Conservation (phyloP, 192 early-diverging fungal genomes). For the Coemansia asiatica region DNA sequence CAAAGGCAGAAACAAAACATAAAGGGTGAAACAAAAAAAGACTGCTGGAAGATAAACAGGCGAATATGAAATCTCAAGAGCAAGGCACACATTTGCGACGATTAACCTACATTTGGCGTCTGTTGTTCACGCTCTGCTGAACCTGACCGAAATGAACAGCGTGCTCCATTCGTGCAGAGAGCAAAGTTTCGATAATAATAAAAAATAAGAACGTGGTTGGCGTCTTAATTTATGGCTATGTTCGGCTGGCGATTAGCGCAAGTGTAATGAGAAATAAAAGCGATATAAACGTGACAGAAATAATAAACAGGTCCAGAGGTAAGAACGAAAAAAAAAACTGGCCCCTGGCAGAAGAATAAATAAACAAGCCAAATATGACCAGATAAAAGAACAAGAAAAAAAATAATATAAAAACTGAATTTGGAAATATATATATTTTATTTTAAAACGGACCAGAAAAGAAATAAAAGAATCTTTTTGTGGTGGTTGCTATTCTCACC, state of each 20-base stretch:
- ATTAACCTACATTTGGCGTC: conserved; percentile 55
- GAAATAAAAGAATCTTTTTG: conserved; percentile 5
- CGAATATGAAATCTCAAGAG: background rate
- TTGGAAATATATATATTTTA: conserved; percentile 14
- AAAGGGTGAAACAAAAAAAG: background rate
- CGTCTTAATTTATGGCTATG: background rate
- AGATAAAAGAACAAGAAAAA: conserved; percentile 10
- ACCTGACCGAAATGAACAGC: conserved; percentile 40
- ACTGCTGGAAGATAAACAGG: background rate
- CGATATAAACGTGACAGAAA: background rate
- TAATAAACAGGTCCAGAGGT: background rate
- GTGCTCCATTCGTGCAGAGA: conserved; percentile 38
- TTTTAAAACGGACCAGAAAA: conserved; percentile 4
- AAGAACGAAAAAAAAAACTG: background rate
- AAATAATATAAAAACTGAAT: conserved; percentile 3
- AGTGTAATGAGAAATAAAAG: conserved; percentile 1
- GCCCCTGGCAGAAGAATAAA: background rate
- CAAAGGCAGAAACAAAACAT: too few relatives aligned
- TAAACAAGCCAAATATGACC: conserved; percentile 14
- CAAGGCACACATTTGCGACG: too few relatives aligned
- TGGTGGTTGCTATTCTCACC: conserved; percentile 2
- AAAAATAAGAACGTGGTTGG: background rate
- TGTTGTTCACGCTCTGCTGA: conserved; percentile 52
- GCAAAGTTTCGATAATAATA: background rate
- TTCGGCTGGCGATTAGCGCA: background rate